Evolutionary conservation across 345 rosid species (phyloP).

Genomic region (Brassica juncea): DNA sequence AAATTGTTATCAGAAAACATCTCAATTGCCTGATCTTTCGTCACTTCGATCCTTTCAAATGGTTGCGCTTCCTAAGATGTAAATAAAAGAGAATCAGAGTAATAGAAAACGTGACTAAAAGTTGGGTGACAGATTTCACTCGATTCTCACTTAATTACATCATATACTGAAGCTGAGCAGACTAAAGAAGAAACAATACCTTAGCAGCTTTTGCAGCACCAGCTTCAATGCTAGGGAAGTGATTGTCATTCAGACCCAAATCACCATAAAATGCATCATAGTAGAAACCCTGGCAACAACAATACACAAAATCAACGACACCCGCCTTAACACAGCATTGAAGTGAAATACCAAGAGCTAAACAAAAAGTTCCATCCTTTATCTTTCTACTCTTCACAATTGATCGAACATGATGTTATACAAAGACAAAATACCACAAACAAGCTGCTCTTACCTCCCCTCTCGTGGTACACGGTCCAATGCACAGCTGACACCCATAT

Average conservation of each 20-base stretch:
- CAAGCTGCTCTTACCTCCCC: conserved; percentile 67
- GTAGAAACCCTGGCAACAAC: conserved; percentile 76
- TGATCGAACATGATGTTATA: no score
- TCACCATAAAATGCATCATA: conserved; percentile 96
- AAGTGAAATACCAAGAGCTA: no score
- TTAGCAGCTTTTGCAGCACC: conserved; percentile 70
- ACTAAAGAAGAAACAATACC: conserved; percentile 48
- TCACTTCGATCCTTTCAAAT: conserved; percentile 95
- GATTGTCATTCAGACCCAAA: conserved; percentile 81
- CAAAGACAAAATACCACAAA: background rate
- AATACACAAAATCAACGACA: conserved; percentile 23
- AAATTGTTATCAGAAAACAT: conserved; percentile 87
- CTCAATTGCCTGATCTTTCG: conserved; percentile 84
- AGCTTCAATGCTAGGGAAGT: conserved; percentile 73
- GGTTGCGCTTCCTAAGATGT: conserved; percentile 75
- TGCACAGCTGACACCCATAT: conserved; percentile 94
- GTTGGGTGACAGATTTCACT: background rate
- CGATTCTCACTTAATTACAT: background rate
- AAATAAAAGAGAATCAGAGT: background rate
- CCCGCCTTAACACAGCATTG: background rate
- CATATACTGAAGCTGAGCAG: conserved; percentile 5
- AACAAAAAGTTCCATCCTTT: no score
- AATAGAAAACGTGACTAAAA: background rate
- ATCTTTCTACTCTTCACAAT: no score
- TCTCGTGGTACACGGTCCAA: conserved; percentile 96